phyloP scores from a whole-genome alignment of 2,329 filamentous ascomycete genomes.

The Graphilbum ipis-grandicollis region DNA sequence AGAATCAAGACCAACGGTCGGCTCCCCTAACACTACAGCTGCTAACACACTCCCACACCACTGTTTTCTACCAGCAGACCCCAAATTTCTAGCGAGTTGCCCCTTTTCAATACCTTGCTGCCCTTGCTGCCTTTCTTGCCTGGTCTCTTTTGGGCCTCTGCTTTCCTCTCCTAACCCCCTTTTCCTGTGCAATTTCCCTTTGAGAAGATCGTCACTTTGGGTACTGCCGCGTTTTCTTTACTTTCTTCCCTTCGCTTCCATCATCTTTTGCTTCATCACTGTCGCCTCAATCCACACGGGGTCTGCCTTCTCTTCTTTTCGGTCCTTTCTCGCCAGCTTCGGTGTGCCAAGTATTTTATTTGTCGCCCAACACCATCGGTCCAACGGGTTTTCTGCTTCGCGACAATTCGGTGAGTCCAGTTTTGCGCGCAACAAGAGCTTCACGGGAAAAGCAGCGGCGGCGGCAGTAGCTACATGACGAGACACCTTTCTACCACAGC shows the following conservation, averaged over 20 bases:
- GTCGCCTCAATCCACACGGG: constrained; percentile 1
- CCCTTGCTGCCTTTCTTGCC: not conserved
- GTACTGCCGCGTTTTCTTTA: constrained; percentile 3
- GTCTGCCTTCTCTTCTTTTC: constrained; percentile 2
- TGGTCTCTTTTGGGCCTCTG: constrained; percentile 1
- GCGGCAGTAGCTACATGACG: too few relatives aligned
- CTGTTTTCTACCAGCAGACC: not conserved
- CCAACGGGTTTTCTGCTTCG: not conserved
- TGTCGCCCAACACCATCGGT: constrained; percentile 3
- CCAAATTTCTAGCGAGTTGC: not conserved
- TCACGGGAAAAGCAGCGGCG: too few relatives aligned
- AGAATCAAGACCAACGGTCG: constrained; percentile 1
- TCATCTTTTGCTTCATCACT: constrained; percentile 3
- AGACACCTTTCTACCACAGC: too few relatives aligned
- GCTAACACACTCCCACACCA: not conserved
- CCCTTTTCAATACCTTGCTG: not conserved
- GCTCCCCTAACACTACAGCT: not conserved
- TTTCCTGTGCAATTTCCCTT: constrained; percentile 11
- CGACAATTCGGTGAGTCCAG: not conserved
- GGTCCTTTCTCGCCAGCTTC: constrained; percentile 2
- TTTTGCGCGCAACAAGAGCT: too few relatives aligned
- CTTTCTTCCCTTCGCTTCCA: constrained; percentile 1
- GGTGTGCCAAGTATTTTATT: not conserved
- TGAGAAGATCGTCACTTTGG: constrained; percentile 7
- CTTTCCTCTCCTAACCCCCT: constrained; percentile 7